Evolutionary conservation across 2,329 filamentous ascomycete genomes (phyloP).

Genomic region (Hypoxylon sp.): DNA sequence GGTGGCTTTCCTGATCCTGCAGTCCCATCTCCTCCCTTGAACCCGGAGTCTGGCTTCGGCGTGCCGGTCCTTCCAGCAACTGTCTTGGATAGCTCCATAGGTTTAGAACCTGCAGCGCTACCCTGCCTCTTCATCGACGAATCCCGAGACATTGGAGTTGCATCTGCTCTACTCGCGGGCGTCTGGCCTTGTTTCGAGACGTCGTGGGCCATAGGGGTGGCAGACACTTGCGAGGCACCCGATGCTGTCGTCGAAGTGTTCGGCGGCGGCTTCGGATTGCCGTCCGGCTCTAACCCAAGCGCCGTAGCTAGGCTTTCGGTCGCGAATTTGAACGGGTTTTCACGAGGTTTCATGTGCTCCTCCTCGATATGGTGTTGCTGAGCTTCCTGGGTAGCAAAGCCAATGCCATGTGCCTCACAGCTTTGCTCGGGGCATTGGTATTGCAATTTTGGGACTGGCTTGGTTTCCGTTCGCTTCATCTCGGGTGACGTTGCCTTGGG

Average conservation of each 20-base stretch:
- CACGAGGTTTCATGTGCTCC: slow-evolving; percentile 70
- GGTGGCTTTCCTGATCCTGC: slow-evolving; percentile 43
- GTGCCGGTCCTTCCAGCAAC: slow-evolving; percentile 47
- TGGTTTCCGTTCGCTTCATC: slow-evolving; percentile 56
- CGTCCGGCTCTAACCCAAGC: slow-evolving; percentile 68
- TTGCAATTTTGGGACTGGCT: slow-evolving; percentile 59
- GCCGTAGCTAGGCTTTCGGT: slow-evolving; percentile 64
- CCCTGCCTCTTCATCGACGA: slow-evolving; percentile 66
- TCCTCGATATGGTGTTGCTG: slow-evolving; percentile 69
- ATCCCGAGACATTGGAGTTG: slow-evolving; percentile 67
- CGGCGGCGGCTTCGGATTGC: slow-evolving; percentile 57
- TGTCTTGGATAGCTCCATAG: slow-evolving; percentile 52
- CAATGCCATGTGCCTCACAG: slow-evolving; percentile 66
- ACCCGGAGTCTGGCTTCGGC: slow-evolving; percentile 44
- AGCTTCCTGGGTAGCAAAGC: slow-evolving; percentile 69
- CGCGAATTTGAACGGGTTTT: slow-evolving; percentile 69
- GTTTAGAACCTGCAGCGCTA: slow-evolving; percentile 61
- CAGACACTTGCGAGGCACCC: slow-evolving; percentile 45
- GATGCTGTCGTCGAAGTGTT: slow-evolving; percentile 56
- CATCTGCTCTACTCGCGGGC: slow-evolving; percentile 58
- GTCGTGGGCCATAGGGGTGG: slow-evolving; percentile 59
- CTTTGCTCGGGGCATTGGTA: slow-evolving; percentile 68
- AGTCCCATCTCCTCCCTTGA: slow-evolving; percentile 47
- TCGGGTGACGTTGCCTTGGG: slow-evolving; percentile 65
- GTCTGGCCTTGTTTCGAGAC: slow-evolving; percentile 66